Base-by-base conservation (phyloP, 106 monocot species). In the Allium sativum region DNA sequence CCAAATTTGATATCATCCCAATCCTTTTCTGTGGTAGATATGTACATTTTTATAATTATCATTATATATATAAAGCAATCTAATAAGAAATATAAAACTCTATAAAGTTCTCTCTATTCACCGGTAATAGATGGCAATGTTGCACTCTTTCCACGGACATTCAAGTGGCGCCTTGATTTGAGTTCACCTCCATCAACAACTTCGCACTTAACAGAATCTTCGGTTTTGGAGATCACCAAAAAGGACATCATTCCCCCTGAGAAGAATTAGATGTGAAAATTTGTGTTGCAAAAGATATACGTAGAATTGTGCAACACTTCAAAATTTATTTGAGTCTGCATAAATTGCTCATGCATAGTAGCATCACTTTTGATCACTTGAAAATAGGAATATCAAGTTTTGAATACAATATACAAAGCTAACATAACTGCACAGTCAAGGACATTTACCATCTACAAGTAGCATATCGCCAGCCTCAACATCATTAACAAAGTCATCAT, bases 1-100 rank as follows among this genome's bases (percentile, higher is more conserved):
- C 96, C 96, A 73, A 96, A 96, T 70, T 96, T 96, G 68, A 96
- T 96, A 73, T 96, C 96, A 55, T 96, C 96, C 96, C 96, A 96
- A 70, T 96, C 96, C 64, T 96, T 96, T n/a, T 96, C 96, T 96
- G 79, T 48, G 72, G 42, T 22, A 59, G 18, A 61, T 55, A 65
- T 15, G 40, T n/a, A 45, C 10, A 66, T 15, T 9, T 18, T 42
- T 40, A 9, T 17, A 69, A 21, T 45, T 11, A 21, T 40, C 41
- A 41, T 52, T 7, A 7, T 31, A 42, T 50, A 59, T 51, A 55
- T 10, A 55, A 55, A 21, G 3, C 6, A 53, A 54, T 42, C 0
- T 18, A 43, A 44, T 52, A 40, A 14, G 43, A 19, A 10, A 52
- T 44, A 43, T 17, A 60, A 44, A 3, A 7, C 10, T 10, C 40